phyloP scores from a whole-genome alignment of 169 alveolate species.

The Cryptosporidium sp. region DNA sequence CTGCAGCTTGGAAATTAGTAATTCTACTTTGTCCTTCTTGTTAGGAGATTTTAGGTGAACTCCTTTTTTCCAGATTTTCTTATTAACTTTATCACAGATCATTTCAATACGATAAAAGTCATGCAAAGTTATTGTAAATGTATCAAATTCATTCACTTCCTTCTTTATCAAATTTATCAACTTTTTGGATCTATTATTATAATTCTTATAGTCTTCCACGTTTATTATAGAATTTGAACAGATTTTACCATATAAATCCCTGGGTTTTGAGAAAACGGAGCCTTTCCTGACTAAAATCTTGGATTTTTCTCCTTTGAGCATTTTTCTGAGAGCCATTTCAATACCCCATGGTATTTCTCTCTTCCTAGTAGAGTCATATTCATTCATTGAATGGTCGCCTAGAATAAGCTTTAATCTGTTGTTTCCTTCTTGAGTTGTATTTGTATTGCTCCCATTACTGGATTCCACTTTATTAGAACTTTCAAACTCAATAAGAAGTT shows the following conservation, averaged over 20 bases:
- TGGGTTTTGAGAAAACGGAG: constrained; percentile 33
- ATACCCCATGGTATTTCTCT: constrained; percentile 54
- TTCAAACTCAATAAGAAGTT: constrained; percentile 12
- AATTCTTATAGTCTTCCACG: constrained; percentile 8
- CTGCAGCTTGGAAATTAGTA: not conserved
- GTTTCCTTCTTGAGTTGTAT: not conserved
- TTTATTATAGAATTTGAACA: not conserved
- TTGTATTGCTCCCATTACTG: not conserved
- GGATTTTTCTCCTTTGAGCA: constrained; percentile 61
- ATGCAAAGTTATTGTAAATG: not conserved
- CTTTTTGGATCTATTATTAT: constrained; percentile 27
- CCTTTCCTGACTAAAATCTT: constrained; percentile 6
- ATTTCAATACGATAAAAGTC: constrained; percentile 28
- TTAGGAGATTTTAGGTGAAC: constrained; percentile 9
- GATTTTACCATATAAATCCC: not conserved
- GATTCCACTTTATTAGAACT: not conserved
- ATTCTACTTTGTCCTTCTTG: constrained; percentile 13
- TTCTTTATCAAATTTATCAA: constrained; percentile 12
- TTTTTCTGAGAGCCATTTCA: constrained; percentile 58
- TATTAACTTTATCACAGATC: not conserved
- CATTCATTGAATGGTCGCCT: not conserved
- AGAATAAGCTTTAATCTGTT: constrained; percentile 3
- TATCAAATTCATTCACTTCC: constrained; percentile 11
- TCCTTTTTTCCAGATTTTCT: constrained; percentile 47
- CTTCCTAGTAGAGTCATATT: not conserved